Conservation (phyloP, 2,329 filamentous ascomycete genomes). For the Coniochaeta hoffmannii region DNA sequence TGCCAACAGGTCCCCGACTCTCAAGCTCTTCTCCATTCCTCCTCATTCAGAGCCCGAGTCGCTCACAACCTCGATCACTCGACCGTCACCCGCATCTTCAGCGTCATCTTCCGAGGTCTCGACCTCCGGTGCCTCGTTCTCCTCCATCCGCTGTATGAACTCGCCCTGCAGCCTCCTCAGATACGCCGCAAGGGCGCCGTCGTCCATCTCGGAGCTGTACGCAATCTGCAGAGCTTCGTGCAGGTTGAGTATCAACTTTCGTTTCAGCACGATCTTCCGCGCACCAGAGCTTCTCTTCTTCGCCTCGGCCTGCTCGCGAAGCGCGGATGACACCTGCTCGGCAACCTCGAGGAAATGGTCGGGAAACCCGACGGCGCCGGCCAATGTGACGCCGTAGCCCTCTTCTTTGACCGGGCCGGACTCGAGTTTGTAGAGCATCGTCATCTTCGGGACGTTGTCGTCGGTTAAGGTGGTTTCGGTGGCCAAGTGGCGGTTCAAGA, state of each 20-base stretch:
- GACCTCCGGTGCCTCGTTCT: constrained; percentile 37
- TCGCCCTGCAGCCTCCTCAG: constrained; percentile 63
- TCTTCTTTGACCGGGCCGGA: constrained; percentile 63
- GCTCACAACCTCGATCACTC: background rate
- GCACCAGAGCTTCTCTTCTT: constrained; percentile 52
- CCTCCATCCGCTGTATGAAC: constrained; percentile 65
- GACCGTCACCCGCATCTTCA: background rate
- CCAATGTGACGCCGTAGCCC: constrained; percentile 80
- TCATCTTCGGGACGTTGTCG: constrained; percentile 54
- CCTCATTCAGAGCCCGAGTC: background rate
- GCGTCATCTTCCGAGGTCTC: background rate
- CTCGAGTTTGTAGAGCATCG: constrained; percentile 80
- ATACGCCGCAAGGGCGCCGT: constrained; percentile 55
- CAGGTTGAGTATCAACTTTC: constrained; percentile 67
- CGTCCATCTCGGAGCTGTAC: constrained; percentile 55
- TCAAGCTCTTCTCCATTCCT: too few species aligned
- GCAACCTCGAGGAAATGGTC: constrained; percentile 59
- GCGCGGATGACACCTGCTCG: constrained; percentile 52
- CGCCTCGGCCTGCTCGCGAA: constrained; percentile 51
- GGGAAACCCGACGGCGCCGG: constrained; percentile 68
- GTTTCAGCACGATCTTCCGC: constrained; percentile 51
- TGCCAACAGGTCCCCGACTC: too few species aligned
- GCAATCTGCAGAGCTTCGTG: constrained; percentile 67
- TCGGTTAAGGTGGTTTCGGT: constrained; percentile 52
- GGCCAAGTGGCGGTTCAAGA: constrained; percentile 72